Base-by-base conservation (phyloP, 2,329 filamentous ascomycete genomes). In the Zymoseptoria passerinii region DNA sequence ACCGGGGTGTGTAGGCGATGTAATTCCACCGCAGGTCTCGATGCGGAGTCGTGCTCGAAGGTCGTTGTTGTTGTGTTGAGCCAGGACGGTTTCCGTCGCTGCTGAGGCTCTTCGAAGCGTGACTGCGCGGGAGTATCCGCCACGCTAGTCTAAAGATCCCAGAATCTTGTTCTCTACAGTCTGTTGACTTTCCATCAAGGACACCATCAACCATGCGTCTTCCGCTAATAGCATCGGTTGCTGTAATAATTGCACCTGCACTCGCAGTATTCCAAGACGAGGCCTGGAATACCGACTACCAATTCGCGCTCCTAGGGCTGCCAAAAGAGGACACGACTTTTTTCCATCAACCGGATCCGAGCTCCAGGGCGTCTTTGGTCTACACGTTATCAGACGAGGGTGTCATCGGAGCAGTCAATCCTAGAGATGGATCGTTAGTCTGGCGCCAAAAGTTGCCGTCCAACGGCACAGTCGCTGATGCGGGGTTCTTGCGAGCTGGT, bases 241-340 rank as follows among this genome's bases (percentile, higher is more conserved):
- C 72, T 61, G 71, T 71, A 58, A 72, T 85, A 68, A 77, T 77
- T 66, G 72, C 78, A 67, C 69, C 79, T 70, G 77, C 83, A 54
- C 72, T 75, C 69, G 89, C 91, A 64, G 84, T 97, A 60, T 96
- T 91, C 77, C 81, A 83, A 66, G 94, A 99, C 71, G 92, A 99
- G 74, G 91, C 95, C 66, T 92, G 86, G 77, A 83, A 90, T 68
- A 83, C 95, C 73, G 94, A 99, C 76, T 97, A 91, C 77, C 92
- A 97, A 76, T 86, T 95, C 77, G 84, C 89, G 64, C 85, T 97
- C 53, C 79, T 99, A 69, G 94, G 94, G 69, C 77, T 89, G 44
- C 91, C 94, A 56, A 87, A 88, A 72, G 79, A 83, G 72, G 84
- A 89, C 63, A 89, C 90, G 61, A 96, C 92, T 66, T 95, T 97